These are phyloP conservation scores for Hordeum pubiflorum DNA, from an alignment of 202 grass and related monocot genomes.

Conservation along the genomic window DNA sequence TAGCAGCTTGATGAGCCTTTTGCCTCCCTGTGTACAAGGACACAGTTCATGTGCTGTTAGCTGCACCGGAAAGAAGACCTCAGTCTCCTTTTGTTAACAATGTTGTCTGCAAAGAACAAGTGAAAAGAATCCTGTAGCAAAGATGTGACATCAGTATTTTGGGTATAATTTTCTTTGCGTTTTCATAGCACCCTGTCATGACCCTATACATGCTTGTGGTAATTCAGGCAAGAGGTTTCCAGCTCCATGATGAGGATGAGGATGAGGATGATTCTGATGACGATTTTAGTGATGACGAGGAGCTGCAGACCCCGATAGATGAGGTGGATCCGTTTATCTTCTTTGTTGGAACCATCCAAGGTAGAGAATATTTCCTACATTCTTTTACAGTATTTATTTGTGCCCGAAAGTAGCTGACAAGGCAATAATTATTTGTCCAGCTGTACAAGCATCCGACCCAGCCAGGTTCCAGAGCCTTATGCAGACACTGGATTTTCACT, in stretches of 20 bases:
- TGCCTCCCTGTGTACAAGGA: not conserved
- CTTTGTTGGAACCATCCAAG: conserved; percentile 75
- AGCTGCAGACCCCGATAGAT: conserved; percentile 76
- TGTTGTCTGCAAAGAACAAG: not conserved
- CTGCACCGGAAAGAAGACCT: not conserved
- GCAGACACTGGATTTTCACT: conserved; percentile 60
- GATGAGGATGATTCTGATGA: conserved; percentile 63
- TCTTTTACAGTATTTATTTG: not conserved
- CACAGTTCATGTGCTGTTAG: not conserved
- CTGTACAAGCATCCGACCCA: conserved; percentile 51
- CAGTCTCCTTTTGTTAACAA: not conserved
- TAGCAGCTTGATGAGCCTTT: not conserved
- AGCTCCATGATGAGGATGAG: conserved; percentile 52
- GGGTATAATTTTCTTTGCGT: not conserved
- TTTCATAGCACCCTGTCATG: not conserved
- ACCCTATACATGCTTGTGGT: not conserved
- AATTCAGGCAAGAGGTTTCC: conserved; percentile 75
- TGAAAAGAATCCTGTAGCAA: not conserved
- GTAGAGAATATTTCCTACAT: conserved; percentile 20
- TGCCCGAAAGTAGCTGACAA: conserved; percentile 7
- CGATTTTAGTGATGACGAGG: conserved; percentile 59
- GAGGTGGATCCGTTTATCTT: conserved; percentile 89
- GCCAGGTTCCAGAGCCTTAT: conserved; percentile 67
- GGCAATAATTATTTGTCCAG: conserved; percentile 17
- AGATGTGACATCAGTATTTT: not conserved